Conservation (phyloP, 2,329 filamentous ascomycete species). For the Hymenoscyphus repandus region DNA sequence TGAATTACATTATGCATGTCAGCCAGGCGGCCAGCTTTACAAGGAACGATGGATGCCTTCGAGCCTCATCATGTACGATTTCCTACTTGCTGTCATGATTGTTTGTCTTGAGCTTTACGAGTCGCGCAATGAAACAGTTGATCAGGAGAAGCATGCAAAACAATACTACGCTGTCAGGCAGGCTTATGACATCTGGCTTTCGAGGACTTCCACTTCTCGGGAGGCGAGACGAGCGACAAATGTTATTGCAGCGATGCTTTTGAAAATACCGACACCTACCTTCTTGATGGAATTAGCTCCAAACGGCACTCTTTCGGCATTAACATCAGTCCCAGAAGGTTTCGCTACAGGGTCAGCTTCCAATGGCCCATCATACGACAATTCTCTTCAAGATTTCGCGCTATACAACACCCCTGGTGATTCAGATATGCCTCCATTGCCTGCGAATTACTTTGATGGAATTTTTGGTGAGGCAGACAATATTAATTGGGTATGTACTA, state of each 20-base stretch:
- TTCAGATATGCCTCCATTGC: neutral
- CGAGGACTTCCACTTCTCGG: neutral
- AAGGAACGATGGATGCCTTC: conserved; percentile 14
- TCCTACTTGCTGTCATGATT: conserved; percentile 14
- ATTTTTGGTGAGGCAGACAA: conserved; percentile 3
- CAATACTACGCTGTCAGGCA: conserved; percentile 7
- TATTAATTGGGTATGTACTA: conserved; percentile 8
- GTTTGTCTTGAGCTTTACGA: conserved; percentile 14
- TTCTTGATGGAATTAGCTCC: neutral
- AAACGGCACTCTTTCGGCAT: neutral
- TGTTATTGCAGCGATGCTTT: conserved; percentile 10
- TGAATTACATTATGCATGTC: conserved; percentile 9
- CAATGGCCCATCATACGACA: neutral
- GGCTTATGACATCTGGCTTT: conserved; percentile 12
- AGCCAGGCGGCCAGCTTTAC: conserved; percentile 8
- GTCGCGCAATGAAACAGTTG: neutral
- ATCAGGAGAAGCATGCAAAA: neutral
- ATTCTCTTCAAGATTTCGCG: neutral
- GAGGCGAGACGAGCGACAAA: conserved; percentile 11
- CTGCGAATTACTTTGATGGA: conserved; percentile 1
- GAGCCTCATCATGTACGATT: conserved; percentile 11
- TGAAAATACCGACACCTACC: conserved; percentile 4
- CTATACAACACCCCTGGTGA: neutral
- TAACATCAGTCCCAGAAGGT: neutral
- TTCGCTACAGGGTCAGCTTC: neutral